Evolutionary conservation across 805 yeast species (phyloP).

Genomic region (Yamadazyma akitaensis): DNA sequence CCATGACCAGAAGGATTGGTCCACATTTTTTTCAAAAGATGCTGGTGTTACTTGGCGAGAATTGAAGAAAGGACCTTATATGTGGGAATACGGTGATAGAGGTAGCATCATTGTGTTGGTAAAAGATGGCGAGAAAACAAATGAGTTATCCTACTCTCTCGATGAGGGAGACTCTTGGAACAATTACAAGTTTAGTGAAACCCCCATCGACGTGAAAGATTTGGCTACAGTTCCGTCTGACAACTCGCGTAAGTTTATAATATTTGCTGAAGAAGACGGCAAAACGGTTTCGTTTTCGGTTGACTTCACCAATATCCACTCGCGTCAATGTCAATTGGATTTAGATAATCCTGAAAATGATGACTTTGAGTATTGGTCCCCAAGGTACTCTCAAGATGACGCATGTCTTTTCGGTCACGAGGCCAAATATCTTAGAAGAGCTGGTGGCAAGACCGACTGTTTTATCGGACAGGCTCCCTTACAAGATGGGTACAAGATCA

Average conservation of each 20-base stretch:
- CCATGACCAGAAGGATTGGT: constrained; percentile 39
- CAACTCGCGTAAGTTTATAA: constrained; percentile 72
- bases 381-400: constrained; percentile 34
- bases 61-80: constrained; percentile 64
- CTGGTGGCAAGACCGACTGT: constrained; percentile 53
- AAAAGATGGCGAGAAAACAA: constrained; percentile 51
- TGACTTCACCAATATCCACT: constrained; percentile 35
- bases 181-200: constrained; percentile 59
- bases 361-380: constrained; percentile 44
- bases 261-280: constrained; percentile 52
- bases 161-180: constrained; percentile 82
- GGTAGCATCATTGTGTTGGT: constrained; percentile 83
- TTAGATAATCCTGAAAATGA: constrained; percentile 39
- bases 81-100: constrained; percentile 97
- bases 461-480: constrained; percentile 65
- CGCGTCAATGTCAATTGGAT: constrained; percentile 41
- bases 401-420: constrained; percentile 44
- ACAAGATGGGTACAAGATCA: constrained; percentile 50
- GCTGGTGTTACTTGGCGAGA: constrained; percentile 91
- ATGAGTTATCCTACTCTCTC: constrained; percentile 59
- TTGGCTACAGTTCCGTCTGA: constrained; percentile 90
- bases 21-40: constrained; percentile 80
- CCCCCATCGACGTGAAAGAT: no score
- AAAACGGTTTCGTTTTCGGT: constrained; percentile 40
- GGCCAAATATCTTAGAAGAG: constrained; percentile 39